Conservation (phyloP, 176 grass and related monocot species). For the Stipa capillata region DNA sequence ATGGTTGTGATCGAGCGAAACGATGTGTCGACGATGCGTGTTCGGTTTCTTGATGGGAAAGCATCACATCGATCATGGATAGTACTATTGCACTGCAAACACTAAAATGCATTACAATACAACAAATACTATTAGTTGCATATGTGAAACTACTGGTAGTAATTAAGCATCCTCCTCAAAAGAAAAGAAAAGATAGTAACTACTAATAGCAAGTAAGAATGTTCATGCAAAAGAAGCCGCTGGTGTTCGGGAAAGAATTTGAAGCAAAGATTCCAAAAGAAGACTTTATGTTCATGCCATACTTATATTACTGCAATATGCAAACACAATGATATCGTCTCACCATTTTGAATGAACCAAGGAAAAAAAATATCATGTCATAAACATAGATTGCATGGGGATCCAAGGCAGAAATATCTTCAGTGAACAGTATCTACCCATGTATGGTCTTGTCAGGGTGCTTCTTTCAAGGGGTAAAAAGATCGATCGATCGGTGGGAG, state of each 20-base stretch:
- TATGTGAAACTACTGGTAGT: background rate
- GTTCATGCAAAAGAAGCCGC: background rate
- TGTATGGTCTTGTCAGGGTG: slow-evolving; percentile 30
- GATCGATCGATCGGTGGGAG: background rate
- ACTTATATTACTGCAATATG: too few relatives aligned
- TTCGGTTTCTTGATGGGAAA: background rate
- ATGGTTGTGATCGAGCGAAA: background rate
- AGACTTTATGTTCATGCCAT: slow-evolving; percentile 3
- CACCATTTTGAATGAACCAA: background rate
- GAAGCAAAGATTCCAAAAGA: slow-evolving; percentile 8
- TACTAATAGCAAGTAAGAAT: too few relatives aligned
- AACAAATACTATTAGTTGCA: background rate
- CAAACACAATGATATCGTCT: background rate
- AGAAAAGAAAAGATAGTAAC: too few relatives aligned
- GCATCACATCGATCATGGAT: background rate
- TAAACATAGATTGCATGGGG: background rate
- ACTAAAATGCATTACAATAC: too few relatives aligned
- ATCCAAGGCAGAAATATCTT: background rate
- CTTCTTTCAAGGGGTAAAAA: background rate
- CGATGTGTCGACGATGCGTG: background rate
- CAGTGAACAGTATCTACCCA: background rate
- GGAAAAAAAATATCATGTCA: background rate
- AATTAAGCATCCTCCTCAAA: too few relatives aligned
- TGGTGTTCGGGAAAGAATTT: background rate
- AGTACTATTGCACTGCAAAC: background rate